phyloP scores from a whole-genome alignment of 495 filamentous ascomycete species.

The Cairneyella variabilis region DNA sequence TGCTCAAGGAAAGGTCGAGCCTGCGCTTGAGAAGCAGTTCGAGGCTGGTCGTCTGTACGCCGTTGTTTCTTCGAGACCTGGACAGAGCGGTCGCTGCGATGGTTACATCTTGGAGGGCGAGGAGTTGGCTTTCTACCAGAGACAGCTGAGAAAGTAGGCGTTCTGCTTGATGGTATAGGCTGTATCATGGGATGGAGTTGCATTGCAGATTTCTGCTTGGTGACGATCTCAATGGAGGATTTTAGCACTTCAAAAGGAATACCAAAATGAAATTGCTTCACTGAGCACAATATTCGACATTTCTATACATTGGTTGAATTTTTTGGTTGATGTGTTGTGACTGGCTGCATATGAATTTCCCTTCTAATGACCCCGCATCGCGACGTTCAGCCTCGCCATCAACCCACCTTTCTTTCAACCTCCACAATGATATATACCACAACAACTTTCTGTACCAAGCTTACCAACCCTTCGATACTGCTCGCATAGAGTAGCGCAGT shows the following conservation, averaged over 20 bases:
- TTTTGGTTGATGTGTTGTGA: background rate
- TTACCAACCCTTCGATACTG: too few species aligned
- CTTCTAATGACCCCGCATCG: constrained; percentile 19
- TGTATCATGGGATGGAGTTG: constrained; percentile 28
- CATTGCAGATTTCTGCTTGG: constrained; percentile 18
- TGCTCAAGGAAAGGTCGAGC: constrained; percentile 86
- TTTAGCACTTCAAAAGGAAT: constrained; percentile 20
- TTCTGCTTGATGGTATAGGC: constrained; percentile 25
- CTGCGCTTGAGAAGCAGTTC: constrained; percentile 92
- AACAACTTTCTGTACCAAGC: background rate
- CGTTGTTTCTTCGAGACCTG: constrained; percentile 84
- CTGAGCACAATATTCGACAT: background rate
- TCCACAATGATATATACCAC: background rate
- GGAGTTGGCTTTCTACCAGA: constrained; percentile 99
- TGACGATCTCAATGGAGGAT: constrained; percentile 3
- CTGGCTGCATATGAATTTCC: background rate
- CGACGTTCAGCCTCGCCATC: constrained; percentile 4
- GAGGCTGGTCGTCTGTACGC: constrained; percentile 96
- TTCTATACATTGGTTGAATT: background rate
- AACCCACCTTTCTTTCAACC: background rate
- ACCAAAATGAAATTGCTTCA: constrained; percentile 11
- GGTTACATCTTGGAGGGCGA: constrained; percentile 99
- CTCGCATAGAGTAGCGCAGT: too few species aligned
- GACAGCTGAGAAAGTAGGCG: constrained; percentile 92
- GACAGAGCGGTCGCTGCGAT: constrained; percentile 93